These are phyloP conservation scores for Brassica incana DNA, from an alignment of 345 rosid genomes.

Conservation along the genomic window DNA sequence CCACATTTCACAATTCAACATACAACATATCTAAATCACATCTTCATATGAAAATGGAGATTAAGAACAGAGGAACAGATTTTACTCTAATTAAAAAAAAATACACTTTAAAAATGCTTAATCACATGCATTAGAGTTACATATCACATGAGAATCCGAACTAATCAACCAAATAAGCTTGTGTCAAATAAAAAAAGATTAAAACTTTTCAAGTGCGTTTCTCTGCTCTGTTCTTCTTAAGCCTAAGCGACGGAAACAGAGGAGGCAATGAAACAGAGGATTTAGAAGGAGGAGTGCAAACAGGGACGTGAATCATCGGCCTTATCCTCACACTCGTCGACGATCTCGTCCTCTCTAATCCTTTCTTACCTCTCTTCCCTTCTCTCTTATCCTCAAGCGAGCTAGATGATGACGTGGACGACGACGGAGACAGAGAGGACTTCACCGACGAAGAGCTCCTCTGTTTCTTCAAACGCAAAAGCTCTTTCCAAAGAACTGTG, in stretches of 20 bases:
- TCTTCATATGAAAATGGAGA: not conserved
- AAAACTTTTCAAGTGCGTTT: slow-evolving; percentile 37
- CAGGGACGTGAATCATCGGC: slow-evolving; percentile 84
- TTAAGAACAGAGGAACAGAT: not conserved
- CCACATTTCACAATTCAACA: slow-evolving; percentile 22
- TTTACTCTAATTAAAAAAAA: slow-evolving; percentile 6
- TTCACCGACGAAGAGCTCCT: slow-evolving; percentile 32
- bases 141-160: slow-evolving; percentile 3
- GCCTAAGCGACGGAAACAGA: slow-evolving; percentile 48
- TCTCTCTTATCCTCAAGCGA: slow-evolving; percentile 47
- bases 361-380: slow-evolving; percentile 65
- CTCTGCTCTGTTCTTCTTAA: slow-evolving; percentile 62
- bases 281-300: slow-evolving; percentile 61
- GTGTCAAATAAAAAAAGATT: not conserved
- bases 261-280: slow-evolving; percentile 55
- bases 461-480: slow-evolving; percentile 82
- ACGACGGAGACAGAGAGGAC: slow-evolving; percentile 51
- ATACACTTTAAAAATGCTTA: not conserved
- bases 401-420: slow-evolving; percentile 71
- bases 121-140: slow-evolving; percentile 26
- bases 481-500: slow-evolving; percentile 91
- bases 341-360: slow-evolving; percentile 75
- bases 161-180: slow-evolving; percentile 21
- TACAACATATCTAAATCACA: slow-evolving; percentile 20
- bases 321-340: slow-evolving; percentile 67